A percentile compares a stretch with the other conserved stretches of the same genome.
Conservation (phyloP, 2,329 filamentous ascomycete genomes). For the Penicillium expansum region DNA sequence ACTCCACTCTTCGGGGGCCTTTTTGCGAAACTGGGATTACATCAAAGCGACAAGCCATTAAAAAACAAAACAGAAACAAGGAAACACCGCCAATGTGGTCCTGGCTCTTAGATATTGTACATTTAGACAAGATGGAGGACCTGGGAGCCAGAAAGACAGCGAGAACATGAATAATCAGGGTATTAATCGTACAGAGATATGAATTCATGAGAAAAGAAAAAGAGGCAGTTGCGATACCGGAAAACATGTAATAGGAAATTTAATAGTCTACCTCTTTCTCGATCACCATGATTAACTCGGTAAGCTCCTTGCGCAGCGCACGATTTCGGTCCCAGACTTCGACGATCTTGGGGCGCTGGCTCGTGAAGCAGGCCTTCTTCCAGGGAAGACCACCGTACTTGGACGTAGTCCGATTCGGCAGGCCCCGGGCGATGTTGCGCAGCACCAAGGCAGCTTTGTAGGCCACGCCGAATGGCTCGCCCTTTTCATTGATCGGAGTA, state of each 20-base stretch:
- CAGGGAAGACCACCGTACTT: conserved; percentile 34
- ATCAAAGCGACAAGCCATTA: not conserved
- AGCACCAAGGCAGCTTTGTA: conserved; percentile 49
- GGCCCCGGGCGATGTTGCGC: conserved; percentile 47
- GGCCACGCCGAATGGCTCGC: conserved; percentile 46
- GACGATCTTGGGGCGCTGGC: conserved; percentile 38
- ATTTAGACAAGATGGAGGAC: conserved; percentile 4
- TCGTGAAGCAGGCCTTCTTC: conserved; percentile 43
- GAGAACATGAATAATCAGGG: conserved; percentile 15
- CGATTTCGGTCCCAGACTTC: conserved; percentile 43
- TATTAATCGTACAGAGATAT: conserved; percentile 28
- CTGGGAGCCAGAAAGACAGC: conserved; percentile 2
- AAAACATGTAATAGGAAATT: conserved; percentile 10
- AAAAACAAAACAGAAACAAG: conserved; percentile 1
- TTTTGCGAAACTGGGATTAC: conserved; percentile 10
- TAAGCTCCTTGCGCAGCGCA: conserved; percentile 42
- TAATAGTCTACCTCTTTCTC: conserved; percentile 40
- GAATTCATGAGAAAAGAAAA: conserved; percentile 13
- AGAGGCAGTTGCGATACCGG: conserved; percentile 1
- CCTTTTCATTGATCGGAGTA: conserved; percentile 43
- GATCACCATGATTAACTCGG: conserved; percentile 44
- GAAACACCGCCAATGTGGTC: not conserved
- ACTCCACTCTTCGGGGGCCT: conserved; percentile 14
- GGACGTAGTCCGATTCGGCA: conserved; percentile 34
- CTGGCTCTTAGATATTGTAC: conserved; percentile 4